Percentiles rank a stretch among this genome's conserved stretches.
phyloP scores from a whole-genome alignment of 2,329 filamentous ascomycete species.

The Fusarium decemcellulare region DNA sequence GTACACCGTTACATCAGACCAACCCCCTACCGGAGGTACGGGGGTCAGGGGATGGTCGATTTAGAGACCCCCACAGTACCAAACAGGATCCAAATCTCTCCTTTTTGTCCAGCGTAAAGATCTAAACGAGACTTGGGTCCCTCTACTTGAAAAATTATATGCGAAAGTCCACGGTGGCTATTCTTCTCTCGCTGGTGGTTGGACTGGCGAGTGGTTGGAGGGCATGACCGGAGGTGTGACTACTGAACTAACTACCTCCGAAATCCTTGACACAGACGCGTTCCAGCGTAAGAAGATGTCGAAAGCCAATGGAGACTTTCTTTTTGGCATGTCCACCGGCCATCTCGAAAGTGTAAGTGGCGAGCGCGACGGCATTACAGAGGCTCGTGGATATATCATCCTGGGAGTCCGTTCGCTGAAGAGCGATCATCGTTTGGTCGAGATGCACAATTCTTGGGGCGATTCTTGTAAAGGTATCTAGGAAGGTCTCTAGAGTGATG shows the following conservation, averaged over 20 bases:
- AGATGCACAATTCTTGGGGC: slow-evolving; percentile 74
- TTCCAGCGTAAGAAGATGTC: slow-evolving; percentile 89
- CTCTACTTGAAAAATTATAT: slow-evolving; percentile 85
- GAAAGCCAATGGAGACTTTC: slow-evolving; percentile 84
- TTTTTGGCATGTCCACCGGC: slow-evolving; percentile 80
- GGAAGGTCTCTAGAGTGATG: slow-evolving; percentile 73
- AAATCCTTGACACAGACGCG: slow-evolving; percentile 82
- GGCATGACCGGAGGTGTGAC: slow-evolving; percentile 79
- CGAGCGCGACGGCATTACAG: slow-evolving; percentile 69
- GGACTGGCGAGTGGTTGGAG: slow-evolving; percentile 73
- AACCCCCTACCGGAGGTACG: background rate
- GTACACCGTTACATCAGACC: too few species aligned
- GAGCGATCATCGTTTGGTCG: slow-evolving; percentile 68
- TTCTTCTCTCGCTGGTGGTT: slow-evolving; percentile 78
- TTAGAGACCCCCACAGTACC: slow-evolving; percentile 48
- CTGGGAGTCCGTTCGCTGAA: slow-evolving; percentile 70
- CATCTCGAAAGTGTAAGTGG: slow-evolving; percentile 75
- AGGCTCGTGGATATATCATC: slow-evolving; percentile 73
- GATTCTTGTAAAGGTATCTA: slow-evolving; percentile 70
- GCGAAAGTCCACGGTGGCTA: slow-evolving; percentile 89
- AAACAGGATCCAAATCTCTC: slow-evolving; percentile 81
- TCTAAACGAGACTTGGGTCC: slow-evolving; percentile 87
- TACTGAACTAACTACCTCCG: slow-evolving; percentile 76
- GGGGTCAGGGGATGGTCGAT: background rate
- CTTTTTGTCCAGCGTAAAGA: slow-evolving; percentile 84